Evolutionary conservation across 1,284 basidiomycete species (phyloP), one percentile per base, ranked within the genome.

Genomic region (Termitomyces sp.): DNA sequence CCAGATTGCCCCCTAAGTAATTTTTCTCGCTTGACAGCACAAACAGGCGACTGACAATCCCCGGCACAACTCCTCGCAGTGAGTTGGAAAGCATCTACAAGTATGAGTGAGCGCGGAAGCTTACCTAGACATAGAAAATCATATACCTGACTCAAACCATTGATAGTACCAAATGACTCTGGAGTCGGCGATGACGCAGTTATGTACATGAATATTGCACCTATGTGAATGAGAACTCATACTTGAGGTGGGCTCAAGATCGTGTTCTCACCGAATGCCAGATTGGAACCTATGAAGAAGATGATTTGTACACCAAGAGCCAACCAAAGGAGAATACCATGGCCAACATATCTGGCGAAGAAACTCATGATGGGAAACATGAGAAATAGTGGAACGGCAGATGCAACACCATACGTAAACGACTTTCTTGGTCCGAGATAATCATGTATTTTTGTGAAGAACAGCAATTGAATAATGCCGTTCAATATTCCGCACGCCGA

Each of bases 121-220:
- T 17, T 24, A 1, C 15, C 1, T 26, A 7, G 3, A 19, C 5
- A 31, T 2, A 15, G n/a, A 17, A 36, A 17, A 26, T n/a, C 1
- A 10, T 17, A 21, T 56, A 72, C 74, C 61, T 80, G 78, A 0
- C 42, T 55, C 43, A 80, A 68, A 6, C 79, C 79, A 59, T 79
- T 80, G 21, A 73, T 73, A 5, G 78, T 67, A 5, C 78, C 77
- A 33, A 79, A 55, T 1, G 65, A 52, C 3, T 59, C 55, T 15
- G 58, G 58, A 8, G 62, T 62, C 2, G 69, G 65, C 5, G 68
- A 53, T 8, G 62, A 38, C 4, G 54, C 60, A 13, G 58, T 66
- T 49, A 73, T 60, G 52, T 64, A 68, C 47, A 73, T 63, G 51
- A 68, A 70, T 15, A 69, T 66, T 30, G 63, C 66, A 5, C 65